A percentile compares a stretch with the other conserved stretches of the same genome.
Evolutionary conservation across 2,329 filamentous ascomycete species (phyloP).

Genomic region (Penicillium concentricum): DNA sequence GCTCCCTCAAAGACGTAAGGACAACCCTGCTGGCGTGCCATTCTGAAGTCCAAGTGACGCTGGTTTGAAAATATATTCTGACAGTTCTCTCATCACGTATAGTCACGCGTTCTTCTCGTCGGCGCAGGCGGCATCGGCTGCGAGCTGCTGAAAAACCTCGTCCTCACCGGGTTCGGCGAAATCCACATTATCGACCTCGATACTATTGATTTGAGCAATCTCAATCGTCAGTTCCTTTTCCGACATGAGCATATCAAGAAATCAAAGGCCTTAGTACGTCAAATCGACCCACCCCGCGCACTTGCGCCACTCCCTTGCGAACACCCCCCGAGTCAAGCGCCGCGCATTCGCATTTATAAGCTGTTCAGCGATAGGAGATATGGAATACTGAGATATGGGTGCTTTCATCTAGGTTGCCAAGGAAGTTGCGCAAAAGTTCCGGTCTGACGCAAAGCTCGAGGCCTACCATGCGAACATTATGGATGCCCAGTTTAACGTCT

Average conservation of each 20-base stretch:
- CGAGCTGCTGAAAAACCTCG: slow-evolving; percentile 94
- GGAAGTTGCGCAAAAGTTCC: slow-evolving; percentile 86
- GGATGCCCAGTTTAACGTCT: slow-evolving; percentile 77
- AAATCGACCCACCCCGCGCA: neutral
- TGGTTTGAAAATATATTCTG: neutral
- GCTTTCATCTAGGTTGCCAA: slow-evolving; percentile 69
- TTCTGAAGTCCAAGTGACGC: neutral
- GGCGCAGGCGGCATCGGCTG: slow-evolving; percentile 97
- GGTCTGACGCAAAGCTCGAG: slow-evolving; percentile 79
- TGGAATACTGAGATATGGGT: slow-evolving; percentile 16
- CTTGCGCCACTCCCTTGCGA: slow-evolving; percentile 12
- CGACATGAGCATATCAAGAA: slow-evolving; percentile 97
- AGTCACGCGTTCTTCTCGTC: slow-evolving; percentile 89
- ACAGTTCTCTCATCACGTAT: slow-evolving; percentile 20
- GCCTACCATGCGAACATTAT: slow-evolving; percentile 96
- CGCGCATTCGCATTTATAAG: neutral
- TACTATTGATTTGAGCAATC: slow-evolving; percentile 95
- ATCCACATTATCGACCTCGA: slow-evolving; percentile 95
- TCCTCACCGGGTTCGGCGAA: slow-evolving; percentile 86
- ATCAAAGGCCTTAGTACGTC: slow-evolving; percentile 79
- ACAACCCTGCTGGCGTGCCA: neutral
- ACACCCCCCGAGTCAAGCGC: neutral
- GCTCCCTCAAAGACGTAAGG: slow-evolving; percentile 42
- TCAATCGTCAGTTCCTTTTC: slow-evolving; percentile 97
- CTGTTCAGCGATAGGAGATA: neutral